Conservation (phyloP, 1,139 yeast species). For the Magnusiomyces sp. region DNA sequence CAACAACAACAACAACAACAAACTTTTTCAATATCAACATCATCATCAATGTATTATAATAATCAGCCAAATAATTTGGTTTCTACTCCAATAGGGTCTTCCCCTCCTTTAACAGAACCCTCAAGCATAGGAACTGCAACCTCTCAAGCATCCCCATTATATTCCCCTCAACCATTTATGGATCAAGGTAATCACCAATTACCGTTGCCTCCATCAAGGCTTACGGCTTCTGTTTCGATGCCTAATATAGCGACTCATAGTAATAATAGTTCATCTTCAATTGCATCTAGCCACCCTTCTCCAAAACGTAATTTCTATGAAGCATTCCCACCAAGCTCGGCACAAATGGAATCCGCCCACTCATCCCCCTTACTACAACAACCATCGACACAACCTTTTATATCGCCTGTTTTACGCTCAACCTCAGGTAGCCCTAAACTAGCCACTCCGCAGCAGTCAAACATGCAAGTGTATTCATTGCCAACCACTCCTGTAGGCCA, state of each 20-base stretch:
- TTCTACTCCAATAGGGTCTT: background rate
- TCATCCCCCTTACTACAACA: background rate
- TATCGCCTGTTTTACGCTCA: too few relatives aligned
- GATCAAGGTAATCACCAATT: too few relatives aligned
- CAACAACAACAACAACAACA: background rate
- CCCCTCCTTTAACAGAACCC: background rate
- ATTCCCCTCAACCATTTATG: background rate
- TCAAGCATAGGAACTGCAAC: background rate
- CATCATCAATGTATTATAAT: background rate
- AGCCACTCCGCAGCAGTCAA: too few relatives aligned
- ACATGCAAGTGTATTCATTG: too few relatives aligned
- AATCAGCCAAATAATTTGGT: background rate
- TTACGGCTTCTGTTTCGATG: background rate
- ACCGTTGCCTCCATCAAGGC: background rate
- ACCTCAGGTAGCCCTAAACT: too few relatives aligned
- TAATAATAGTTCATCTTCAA: background rate
- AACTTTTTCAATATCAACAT: background rate
- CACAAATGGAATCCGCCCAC: background rate
- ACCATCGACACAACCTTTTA: background rate
- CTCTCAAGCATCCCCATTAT: background rate
- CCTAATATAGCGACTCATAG: background rate
- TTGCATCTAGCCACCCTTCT: background rate
- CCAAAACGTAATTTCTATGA: conserved; percentile 1
- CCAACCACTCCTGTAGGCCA: background rate
- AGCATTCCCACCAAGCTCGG: background rate